phyloP scores from a whole-genome alignment of 1,284 basidiomycete genomes.

The Mycena citricolor region DNA sequence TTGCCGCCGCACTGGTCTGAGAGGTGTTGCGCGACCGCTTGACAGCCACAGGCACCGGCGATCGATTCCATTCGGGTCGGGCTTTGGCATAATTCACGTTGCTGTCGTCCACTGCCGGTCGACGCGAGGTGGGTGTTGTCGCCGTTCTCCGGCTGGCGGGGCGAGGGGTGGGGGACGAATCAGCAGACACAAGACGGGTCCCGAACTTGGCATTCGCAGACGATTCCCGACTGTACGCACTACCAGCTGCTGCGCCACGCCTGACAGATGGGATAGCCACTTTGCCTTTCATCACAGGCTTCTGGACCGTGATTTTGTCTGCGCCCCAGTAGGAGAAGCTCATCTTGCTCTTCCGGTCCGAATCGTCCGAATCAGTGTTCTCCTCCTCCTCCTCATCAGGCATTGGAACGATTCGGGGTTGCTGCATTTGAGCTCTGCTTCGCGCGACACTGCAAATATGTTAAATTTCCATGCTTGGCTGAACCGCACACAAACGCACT shows the following conservation, averaged over 20 bases:
- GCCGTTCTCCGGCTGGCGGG: slow-evolving; percentile 63
- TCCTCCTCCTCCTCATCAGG: slow-evolving; percentile 65
- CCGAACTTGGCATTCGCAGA: slow-evolving; percentile 86
- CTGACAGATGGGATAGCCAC: slow-evolving; percentile 41
- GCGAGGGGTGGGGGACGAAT: slow-evolving; percentile 48
- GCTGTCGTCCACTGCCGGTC: slow-evolving; percentile 52
- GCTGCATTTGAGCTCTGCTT: slow-evolving; percentile 60
- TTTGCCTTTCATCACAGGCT: slow-evolving; percentile 61
- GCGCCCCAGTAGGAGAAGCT: slow-evolving; percentile 90
- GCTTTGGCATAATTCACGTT: slow-evolving; percentile 53
- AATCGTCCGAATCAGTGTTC: slow-evolving; percentile 72
- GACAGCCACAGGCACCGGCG: slow-evolving; percentile 38
- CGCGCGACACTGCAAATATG: slow-evolving; percentile 58
- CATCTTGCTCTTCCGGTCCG: slow-evolving; percentile 87
- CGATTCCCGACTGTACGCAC: slow-evolving; percentile 71
- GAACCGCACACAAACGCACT: slow-evolving; percentile 52
- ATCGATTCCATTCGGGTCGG: slow-evolving; percentile 63
- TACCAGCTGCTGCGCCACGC: slow-evolving; percentile 45
- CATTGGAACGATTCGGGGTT: slow-evolving; percentile 70
- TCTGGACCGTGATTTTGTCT: slow-evolving; percentile 82
- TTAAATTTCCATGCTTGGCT: slow-evolving; percentile 17
- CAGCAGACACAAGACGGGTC: slow-evolving; percentile 62
- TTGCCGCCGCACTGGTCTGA: slow-evolving; percentile 59
- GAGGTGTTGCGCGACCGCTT: slow-evolving; percentile 69
- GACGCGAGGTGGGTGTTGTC: slow-evolving; percentile 49